Percentiles rank a stretch among this genome's conserved stretches.
Evolutionary conservation across 768 basidiomycete species (phyloP).

Genomic region (Lentinus brumalis): DNA sequence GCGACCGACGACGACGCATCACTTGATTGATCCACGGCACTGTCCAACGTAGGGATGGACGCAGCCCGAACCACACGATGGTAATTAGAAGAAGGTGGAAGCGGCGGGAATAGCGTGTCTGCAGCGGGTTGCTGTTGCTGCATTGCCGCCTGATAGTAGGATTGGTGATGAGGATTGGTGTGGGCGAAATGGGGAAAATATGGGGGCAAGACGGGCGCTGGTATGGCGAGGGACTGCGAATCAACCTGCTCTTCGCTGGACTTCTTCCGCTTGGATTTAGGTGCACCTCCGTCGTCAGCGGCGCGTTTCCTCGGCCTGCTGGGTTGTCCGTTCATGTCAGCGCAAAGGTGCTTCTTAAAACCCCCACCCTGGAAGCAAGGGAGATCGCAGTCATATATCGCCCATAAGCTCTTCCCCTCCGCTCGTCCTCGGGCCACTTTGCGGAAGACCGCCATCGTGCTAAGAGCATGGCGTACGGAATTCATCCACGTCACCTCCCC

Average conservation of each 20-base stretch:
- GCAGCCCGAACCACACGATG: slow-evolving; percentile 29
- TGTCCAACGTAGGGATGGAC: slow-evolving; percentile 6
- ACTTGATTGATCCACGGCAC: neutral
- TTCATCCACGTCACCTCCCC: slow-evolving; percentile 98
- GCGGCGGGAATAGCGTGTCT: slow-evolving; percentile 74
- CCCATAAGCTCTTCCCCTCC: slow-evolving; percentile 85
- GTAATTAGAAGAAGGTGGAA: slow-evolving; percentile 54
- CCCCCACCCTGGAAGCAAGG: slow-evolving; percentile 83
- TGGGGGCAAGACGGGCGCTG: slow-evolving; percentile 30
- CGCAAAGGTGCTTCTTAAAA: slow-evolving; percentile 66
- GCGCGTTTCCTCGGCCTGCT: slow-evolving; percentile 42
- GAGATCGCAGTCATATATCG: slow-evolving; percentile 79
- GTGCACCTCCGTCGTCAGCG: slow-evolving; percentile 26
- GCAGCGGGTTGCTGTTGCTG: slow-evolving; percentile 51
- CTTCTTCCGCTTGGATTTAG: slow-evolving; percentile 34
- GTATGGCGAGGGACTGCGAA: slow-evolving; percentile 15
- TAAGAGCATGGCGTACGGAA: slow-evolving; percentile 94
- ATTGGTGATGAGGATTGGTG: slow-evolving; percentile 65
- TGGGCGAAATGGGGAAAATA: slow-evolving; percentile 28
- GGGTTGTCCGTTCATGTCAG: slow-evolving; percentile 36
- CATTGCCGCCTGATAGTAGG: slow-evolving; percentile 67
- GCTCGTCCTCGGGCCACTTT: slow-evolving; percentile 79
- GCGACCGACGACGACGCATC: neutral
- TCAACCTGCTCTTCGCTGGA: slow-evolving; percentile 17
- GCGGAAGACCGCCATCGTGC: slow-evolving; percentile 88